Evolutionary conservation across 768 basidiomycete genomes (phyloP).

Genomic region (Boletus speciosus): DNA sequence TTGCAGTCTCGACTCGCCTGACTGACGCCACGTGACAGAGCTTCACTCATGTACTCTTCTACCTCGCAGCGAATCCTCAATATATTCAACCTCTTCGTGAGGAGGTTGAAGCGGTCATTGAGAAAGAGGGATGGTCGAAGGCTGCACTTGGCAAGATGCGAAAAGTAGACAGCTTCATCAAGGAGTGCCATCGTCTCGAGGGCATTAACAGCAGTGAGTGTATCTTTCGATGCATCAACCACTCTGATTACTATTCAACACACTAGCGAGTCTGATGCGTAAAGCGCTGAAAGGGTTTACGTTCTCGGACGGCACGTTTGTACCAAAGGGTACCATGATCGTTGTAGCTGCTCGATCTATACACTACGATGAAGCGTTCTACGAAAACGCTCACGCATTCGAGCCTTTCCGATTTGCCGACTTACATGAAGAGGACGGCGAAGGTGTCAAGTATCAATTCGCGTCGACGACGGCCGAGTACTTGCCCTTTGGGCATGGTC

Average conservation of each 20-base stretch:
- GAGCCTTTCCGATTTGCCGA: slow-evolving; percentile 24
- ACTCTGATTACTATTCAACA: neutral
- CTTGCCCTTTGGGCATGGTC: no score
- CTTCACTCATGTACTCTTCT: slow-evolving; percentile 32
- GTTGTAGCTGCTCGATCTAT: slow-evolving; percentile 16
- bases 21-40: neutral
- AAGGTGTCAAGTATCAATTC: no score
- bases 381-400: slow-evolving; percentile 37
- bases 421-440: no score
- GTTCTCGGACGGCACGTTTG: slow-evolving; percentile 38
- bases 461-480: no score
- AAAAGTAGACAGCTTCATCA: slow-evolving; percentile 40
- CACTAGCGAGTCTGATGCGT: slow-evolving; percentile 30
- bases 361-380: slow-evolving; percentile 21
- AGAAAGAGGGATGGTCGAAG: slow-evolving; percentile 28
- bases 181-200: slow-evolving; percentile 33
- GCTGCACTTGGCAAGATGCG: slow-evolving; percentile 26
- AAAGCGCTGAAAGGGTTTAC: slow-evolving; percentile 31
- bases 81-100: slow-evolving; percentile 34
- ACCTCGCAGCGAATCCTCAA: slow-evolving; percentile 35
- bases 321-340: slow-evolving; percentile 33
- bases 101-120: slow-evolving; percentile 34
- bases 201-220: slow-evolving; percentile 27
- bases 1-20: no score
- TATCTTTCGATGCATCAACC: no score